phyloP scores from a whole-genome alignment of 169 alveolate genomes.

The Plasmodium vivax region DNA sequence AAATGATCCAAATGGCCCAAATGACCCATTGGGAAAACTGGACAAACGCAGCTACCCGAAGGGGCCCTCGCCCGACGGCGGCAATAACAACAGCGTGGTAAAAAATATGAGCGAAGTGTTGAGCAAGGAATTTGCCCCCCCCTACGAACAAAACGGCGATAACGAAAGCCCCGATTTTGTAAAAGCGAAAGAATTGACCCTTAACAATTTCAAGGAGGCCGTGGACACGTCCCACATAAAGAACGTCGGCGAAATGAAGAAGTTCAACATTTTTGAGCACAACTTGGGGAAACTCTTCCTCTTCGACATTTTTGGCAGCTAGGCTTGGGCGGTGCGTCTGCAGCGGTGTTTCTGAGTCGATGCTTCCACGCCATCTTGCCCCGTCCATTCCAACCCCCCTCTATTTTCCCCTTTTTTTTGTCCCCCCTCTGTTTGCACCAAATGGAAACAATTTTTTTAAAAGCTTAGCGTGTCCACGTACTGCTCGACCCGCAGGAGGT shows the following conservation, averaged over 20 bases:
- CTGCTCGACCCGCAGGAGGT: constrained; percentile 23
- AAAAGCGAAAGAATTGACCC: constrained; percentile 22
- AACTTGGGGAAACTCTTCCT: constrained; percentile 52
- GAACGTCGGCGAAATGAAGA: constrained; percentile 63
- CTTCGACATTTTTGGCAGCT: constrained; percentile 59
- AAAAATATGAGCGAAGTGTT: constrained; percentile 56
- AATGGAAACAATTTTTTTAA: not conserved
- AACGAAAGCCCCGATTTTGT: constrained; percentile 42
- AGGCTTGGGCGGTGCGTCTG: not conserved
- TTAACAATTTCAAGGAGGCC: constrained; percentile 34
- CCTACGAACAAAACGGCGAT: constrained; percentile 7
- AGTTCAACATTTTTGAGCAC: constrained; percentile 69
- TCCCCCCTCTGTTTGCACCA: not conserved
- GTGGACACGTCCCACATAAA: constrained; percentile 31
- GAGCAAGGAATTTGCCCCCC: not conserved
- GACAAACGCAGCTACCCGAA: constrained; percentile 13
- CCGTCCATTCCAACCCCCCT: not conserved
- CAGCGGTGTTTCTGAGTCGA: too few relatives aligned
- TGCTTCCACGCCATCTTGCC: not conserved
- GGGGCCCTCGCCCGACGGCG: not conserved
- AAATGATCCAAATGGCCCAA: not conserved
- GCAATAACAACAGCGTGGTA: constrained; percentile 17
- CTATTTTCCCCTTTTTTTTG: not conserved
- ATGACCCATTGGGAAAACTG: not conserved
- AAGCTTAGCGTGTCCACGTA: not conserved